A percentile compares a stretch with the other conserved stretches of the same genome.
phyloP scores from a whole-genome alignment of 2,329 filamentous ascomycete species.

The Rhinocladiella mackenziei region DNA sequence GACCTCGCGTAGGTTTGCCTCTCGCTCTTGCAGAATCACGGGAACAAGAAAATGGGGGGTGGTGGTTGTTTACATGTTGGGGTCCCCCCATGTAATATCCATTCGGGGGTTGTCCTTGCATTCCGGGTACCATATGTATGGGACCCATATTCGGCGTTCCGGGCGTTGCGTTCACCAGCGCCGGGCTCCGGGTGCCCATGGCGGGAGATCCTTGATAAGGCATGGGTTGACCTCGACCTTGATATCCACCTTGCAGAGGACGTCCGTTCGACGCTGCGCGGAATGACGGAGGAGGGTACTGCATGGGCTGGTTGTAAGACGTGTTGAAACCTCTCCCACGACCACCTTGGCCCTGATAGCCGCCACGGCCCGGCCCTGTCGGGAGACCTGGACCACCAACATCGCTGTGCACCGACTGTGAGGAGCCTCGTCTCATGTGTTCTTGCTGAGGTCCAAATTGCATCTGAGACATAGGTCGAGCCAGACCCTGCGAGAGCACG shows the following conservation, averaged over 20 bases:
- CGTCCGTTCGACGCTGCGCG: slow-evolving; percentile 50
- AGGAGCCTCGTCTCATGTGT: slow-evolving; percentile 82
- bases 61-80: slow-evolving; percentile 57
- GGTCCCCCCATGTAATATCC: slow-evolving; percentile 55
- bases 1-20: slow-evolving; percentile 32
- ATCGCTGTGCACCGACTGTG: slow-evolving; percentile 75
- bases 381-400: slow-evolving; percentile 58
- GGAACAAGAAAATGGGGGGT: slow-evolving; percentile 37
- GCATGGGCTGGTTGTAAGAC: slow-evolving; percentile 48
- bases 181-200: slow-evolving; percentile 61
- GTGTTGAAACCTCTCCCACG: slow-evolving; percentile 55
- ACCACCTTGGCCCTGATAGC: slow-evolving; percentile 51
- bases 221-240: slow-evolving; percentile 40
- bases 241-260: slow-evolving; percentile 48
- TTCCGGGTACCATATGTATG: slow-evolving; percentile 64
- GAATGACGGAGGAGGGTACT: slow-evolving; percentile 53
- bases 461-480: slow-evolving; percentile 63
- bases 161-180: slow-evolving; percentile 62
- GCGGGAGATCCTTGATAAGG: slow-evolving; percentile 64
- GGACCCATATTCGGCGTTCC: slow-evolving; percentile 63
- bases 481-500: slow-evolving; percentile 55
- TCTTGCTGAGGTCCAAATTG: slow-evolving; percentile 60
- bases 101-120: slow-evolving; percentile 54
- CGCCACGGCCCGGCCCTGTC: slow-evolving; percentile 52
- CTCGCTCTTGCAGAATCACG: slow-evolving; percentile 33